Evolutionary conservation across 257 asterid genomes (phyloP), one percentile per base, ranked within the genome.

Genomic region (Striga asiatica): DNA sequence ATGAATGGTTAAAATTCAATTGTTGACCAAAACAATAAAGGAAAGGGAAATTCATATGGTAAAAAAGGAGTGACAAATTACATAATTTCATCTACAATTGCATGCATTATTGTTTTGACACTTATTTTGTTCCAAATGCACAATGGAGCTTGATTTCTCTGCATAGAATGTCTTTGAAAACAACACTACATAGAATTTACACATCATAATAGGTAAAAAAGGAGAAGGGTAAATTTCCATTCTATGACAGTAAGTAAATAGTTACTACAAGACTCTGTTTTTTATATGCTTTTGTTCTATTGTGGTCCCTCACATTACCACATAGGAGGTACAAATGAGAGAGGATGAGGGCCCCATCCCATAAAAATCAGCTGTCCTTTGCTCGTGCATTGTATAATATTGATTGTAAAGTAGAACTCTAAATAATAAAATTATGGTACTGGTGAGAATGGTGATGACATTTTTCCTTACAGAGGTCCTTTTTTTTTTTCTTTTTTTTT

Each of bases 311-410:
- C 91, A 71, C 58, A 74, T 71, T 67, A 80, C 63, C 66, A 64
- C 64, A 75, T 74, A 77, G 83, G 71, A 71, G 76, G 80, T 70
- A 70, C 71, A 74, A 78, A 71, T 72, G 68, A 57, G 60, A 52
- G 68, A 68, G 70, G 69, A 48, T 72, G 72, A 63, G 48, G 29
- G 28, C 84, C 89, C 83, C 72, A 72, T 82, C 79, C 49, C 83
- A 67, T 75, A 45, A 80, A 77, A 72, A 79, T 83, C 88, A 85
- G 68, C 76, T 73, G 85, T 77, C 81, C 73, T 77, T 74, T 66
- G n/a, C n/a, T n/a, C n/a, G n/a, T n/a, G n/a, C n/a, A n/a, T 68
- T 69, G 76, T 81, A 83, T 85, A 82, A 71, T 77, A 75, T 76
- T n/a, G n/a, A n/a, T n/a, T 75, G 78, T 68, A 70, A 25, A 16